Evolutionary conservation across 2,329 filamentous ascomycete genomes (phyloP).

Genomic region (Penicillium sp.): DNA sequence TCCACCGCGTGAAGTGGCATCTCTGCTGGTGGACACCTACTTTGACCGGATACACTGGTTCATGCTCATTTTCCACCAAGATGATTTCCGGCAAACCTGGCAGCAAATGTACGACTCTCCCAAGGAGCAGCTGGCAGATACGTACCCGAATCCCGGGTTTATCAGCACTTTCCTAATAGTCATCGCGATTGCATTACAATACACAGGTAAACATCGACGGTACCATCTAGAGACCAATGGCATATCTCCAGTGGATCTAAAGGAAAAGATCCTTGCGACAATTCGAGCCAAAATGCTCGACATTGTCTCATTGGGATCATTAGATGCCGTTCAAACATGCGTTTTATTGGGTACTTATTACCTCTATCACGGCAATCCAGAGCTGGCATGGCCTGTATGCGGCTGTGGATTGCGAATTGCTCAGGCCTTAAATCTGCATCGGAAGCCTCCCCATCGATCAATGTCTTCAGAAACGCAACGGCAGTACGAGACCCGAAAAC

Average conservation of each 20-base stretch:
- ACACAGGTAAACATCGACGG: constrained; percentile 14
- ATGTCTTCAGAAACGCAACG: not conserved
- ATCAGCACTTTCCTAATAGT: constrained; percentile 25
- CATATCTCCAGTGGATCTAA: constrained; percentile 5
- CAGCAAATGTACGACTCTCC: constrained; percentile 13
- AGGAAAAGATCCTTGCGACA: constrained; percentile 14
- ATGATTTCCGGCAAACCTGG: constrained; percentile 28
- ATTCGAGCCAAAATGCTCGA: constrained; percentile 21
- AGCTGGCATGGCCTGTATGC: constrained; percentile 41
- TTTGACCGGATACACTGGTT: constrained; percentile 44
- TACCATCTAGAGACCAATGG: constrained; percentile 2
- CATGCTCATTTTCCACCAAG: constrained; percentile 39
- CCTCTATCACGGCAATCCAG: constrained; percentile 37
- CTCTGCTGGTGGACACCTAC: constrained; percentile 35
- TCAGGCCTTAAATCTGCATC: constrained; percentile 37
- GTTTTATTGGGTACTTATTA: constrained; percentile 40
- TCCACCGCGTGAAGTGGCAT: constrained; percentile 21
- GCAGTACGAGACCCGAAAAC: constrained; percentile 30
- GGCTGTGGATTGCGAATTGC: constrained; percentile 38
- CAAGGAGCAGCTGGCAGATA: not conserved
- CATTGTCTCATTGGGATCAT: constrained; percentile 20
- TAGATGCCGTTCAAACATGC: constrained; percentile 37
- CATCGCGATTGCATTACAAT: constrained; percentile 25
- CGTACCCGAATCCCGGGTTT: constrained; percentile 4
- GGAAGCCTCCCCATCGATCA: constrained; percentile 1